A percentile compares a stretch with the other conserved stretches of the same genome.
These are phyloP conservation scores for Setaria viridis DNA, from an alignment of 202 grass and related monocot genomes.

Conservation along the genomic window DNA sequence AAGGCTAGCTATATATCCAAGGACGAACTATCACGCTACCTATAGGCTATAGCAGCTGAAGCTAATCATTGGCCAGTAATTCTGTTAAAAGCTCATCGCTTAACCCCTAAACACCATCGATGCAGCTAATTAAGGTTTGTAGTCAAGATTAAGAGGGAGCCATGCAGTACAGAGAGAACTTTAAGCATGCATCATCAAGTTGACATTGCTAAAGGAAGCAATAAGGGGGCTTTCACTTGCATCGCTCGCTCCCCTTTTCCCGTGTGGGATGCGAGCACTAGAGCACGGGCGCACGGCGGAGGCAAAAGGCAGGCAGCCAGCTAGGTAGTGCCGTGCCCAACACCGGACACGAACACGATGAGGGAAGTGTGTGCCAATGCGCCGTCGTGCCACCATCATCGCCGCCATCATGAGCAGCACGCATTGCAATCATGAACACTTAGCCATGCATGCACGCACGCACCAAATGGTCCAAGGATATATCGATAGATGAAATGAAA, in stretches of 20 bases:
- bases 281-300: no score
- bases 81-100: background rate
- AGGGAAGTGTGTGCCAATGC: background rate
- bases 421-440: background rate
- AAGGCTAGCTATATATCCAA: background rate
- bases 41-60: background rate
- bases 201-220: slow-evolving; percentile 37
- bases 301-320: background rate
- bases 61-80: background rate
- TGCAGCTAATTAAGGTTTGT: background rate
- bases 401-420: slow-evolving; percentile 17
- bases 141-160: background rate
- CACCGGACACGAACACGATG: background rate
- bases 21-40: background rate
- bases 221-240: background rate
- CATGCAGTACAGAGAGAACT: background rate
- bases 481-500: slow-evolving; percentile 20
- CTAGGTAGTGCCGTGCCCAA: slow-evolving; percentile 41
- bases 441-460: background rate
- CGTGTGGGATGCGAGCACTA: slow-evolving; percentile 51
- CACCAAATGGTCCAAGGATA: background rate
- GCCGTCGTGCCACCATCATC: slow-evolving; percentile 26
- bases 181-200: slow-evolving; percentile 39
- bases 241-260: slow-evolving; percentile 21
- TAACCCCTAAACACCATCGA: background rate